These are phyloP conservation scores for Hortiboletus flavorubellus DNA, from an alignment of 768 basidiomycete genomes.

Conservation along the genomic window DNA sequence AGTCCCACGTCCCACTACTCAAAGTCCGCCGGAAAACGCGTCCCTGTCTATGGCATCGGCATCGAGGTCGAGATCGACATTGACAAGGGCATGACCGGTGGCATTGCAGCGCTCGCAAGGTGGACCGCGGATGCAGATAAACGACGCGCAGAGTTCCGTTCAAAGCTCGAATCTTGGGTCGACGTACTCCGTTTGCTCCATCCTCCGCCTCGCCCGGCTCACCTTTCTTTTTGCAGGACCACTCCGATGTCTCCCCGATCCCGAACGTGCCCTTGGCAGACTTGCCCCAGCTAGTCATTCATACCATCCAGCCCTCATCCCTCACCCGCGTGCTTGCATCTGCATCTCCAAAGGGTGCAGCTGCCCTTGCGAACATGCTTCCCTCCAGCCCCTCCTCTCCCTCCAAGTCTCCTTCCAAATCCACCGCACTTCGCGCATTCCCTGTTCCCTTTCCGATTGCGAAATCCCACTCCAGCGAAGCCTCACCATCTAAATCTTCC, in stretches of 20 bases:
- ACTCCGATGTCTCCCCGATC: slow-evolving; percentile 39
- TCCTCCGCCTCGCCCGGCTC: neutral
- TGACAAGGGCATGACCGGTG: slow-evolving; percentile 72
- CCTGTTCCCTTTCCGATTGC: slow-evolving; percentile 46
- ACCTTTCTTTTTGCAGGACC: slow-evolving; percentile 41
- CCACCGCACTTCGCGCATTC: slow-evolving; percentile 22
- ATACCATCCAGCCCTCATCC: slow-evolving; percentile 53
- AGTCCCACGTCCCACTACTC: slow-evolving; percentile 70
- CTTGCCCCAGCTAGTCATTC: slow-evolving; percentile 54
- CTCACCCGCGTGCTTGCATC: slow-evolving; percentile 71
- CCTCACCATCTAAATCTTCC: slow-evolving; percentile 46
- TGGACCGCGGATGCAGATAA: slow-evolving; percentile 74
- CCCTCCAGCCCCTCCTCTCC: slow-evolving; percentile 36
- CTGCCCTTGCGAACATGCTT: slow-evolving; percentile 13
- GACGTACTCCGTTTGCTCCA: slow-evolving; percentile 39
- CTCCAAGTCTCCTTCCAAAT: slow-evolving; percentile 39
- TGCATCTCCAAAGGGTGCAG: slow-evolving; percentile 60
- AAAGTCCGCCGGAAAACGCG: slow-evolving; percentile 60
- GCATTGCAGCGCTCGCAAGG: slow-evolving; percentile 87
- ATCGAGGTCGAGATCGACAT: slow-evolving; percentile 86
- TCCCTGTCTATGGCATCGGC: slow-evolving; percentile 81
- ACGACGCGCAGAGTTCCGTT: slow-evolving; percentile 54
- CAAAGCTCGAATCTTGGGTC: slow-evolving; percentile 63
- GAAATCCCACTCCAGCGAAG: slow-evolving; percentile 31
- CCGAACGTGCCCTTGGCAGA: slow-evolving; percentile 64